phyloP scores from a whole-genome alignment of 805 yeast genomes.

The Starmerella scarabaei region DNA sequence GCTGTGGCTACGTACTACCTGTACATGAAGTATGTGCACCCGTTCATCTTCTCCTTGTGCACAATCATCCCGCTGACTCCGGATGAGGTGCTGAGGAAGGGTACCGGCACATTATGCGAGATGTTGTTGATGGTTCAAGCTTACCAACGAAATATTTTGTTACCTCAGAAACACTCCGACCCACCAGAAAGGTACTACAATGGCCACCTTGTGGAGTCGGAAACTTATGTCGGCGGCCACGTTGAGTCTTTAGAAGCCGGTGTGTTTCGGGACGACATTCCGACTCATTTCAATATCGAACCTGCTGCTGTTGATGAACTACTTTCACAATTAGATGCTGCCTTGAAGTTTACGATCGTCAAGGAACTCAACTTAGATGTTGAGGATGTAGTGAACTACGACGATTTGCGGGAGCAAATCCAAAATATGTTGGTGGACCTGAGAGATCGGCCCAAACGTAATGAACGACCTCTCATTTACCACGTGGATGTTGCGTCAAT shows the following conservation, averaged over 20 bases:
- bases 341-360: slow-evolving; percentile 69
- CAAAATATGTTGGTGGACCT: slow-evolving; percentile 43
- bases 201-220: slow-evolving; percentile 87
- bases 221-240: slow-evolving; percentile 97
- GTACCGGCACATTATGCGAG: slow-evolving; percentile 97
- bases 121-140: slow-evolving; percentile 96
- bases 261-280: slow-evolving; percentile 82
- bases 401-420: slow-evolving; percentile 55
- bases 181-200: slow-evolving; percentile 90
- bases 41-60: slow-evolving; percentile 89
- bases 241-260: slow-evolving; percentile 98
- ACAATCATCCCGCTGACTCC: slow-evolving; percentile 93
- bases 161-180: slow-evolving; percentile 89
- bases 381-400: slow-evolving; percentile 42
- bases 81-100: slow-evolving; percentile 89
- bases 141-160: slow-evolving; percentile 54
- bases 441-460: slow-evolving; percentile 47
- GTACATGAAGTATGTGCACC: slow-evolving; percentile 93
- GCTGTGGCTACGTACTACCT: slow-evolving; percentile 97
- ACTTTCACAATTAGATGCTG: slow-evolving; percentile 54
- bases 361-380: slow-evolving; percentile 75
- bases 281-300: slow-evolving; percentile 62
- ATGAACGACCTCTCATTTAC: slow-evolving; percentile 75
- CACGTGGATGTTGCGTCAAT: slow-evolving; percentile 98
- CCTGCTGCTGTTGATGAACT: slow-evolving; percentile 73